Evolutionary conservation across 2,329 filamentous ascomycete species (phyloP).

Genomic region (Aspergillus hiratsukae): DNA sequence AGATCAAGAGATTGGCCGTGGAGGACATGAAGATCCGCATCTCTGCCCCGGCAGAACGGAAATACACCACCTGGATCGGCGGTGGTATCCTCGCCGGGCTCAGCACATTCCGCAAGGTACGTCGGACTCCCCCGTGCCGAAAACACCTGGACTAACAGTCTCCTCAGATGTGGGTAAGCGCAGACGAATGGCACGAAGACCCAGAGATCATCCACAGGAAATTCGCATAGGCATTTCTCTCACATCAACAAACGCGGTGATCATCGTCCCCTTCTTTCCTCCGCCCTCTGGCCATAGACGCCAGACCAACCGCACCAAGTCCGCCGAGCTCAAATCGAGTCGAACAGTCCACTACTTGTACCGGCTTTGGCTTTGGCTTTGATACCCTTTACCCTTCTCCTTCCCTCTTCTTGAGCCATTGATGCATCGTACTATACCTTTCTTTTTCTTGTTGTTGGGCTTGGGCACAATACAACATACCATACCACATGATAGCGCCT

Average conservation of each 20-base stretch:
- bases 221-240: conserved; percentile 62
- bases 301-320: background rate
- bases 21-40: conserved; percentile 99
- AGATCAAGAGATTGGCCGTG: conserved; percentile 88
- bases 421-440: background rate
- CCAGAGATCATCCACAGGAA: conserved; percentile 98
- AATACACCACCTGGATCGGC: conserved; percentile 99
- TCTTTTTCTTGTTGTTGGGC: background rate
- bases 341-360: background rate
- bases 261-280: background rate
- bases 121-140: conserved; percentile 18
- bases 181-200: conserved; percentile 99
- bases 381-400: conserved; percentile 30
- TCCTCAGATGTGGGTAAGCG: conserved; percentile 95
- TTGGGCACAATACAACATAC: background rate
- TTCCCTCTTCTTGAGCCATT: conserved; percentile 6
- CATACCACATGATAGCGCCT: background rate
- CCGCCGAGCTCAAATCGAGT: conserved; percentile 5
- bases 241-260: background rate
- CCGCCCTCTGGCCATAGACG: background rate
- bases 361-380: conserved; percentile 24
- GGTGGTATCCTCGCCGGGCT: conserved; percentile 94
- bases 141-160: background rate
- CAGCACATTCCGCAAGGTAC: conserved; percentile 96
- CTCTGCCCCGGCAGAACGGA: conserved; percentile 92